phyloP scores from a whole-genome alignment of 305 asterid species.

The Fraxinus velutina region DNA sequence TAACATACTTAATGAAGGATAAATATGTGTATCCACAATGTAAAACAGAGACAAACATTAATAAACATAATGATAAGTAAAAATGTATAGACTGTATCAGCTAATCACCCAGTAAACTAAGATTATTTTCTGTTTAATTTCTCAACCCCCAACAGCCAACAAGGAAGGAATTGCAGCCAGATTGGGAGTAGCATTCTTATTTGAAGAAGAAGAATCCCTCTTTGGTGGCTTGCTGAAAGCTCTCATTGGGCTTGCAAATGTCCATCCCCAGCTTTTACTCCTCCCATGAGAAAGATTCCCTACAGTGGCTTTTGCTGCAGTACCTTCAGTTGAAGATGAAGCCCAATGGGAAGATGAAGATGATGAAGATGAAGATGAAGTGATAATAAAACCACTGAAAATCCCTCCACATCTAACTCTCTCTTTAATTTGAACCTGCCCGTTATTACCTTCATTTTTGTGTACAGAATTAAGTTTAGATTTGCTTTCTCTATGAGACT shows the following conservation, averaged over 20 bases:
- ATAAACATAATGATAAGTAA: slow-evolving; percentile 23
- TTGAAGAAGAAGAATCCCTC: slow-evolving; percentile 25
- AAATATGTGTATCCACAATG: neutral
- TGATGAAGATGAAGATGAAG: slow-evolving; percentile 25
- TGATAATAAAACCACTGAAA: slow-evolving; percentile 6
- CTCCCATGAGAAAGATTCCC: slow-evolving; percentile 38
- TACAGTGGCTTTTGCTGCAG: slow-evolving; percentile 14
- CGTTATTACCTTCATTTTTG: slow-evolving; percentile 22
- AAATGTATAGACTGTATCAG: slow-evolving; percentile 17
- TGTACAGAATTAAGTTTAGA: neutral
- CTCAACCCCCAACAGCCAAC: slow-evolving; percentile 52
- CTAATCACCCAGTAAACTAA: slow-evolving; percentile 23
- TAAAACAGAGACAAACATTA: neutral
- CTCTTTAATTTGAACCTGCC: slow-evolving; percentile 37
- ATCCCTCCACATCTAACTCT: slow-evolving; percentile 53
- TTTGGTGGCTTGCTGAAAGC: slow-evolving; percentile 47
- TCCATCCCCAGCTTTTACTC: slow-evolving; percentile 60
- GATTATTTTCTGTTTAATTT: neutral
- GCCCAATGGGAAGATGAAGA: slow-evolving; percentile 27
- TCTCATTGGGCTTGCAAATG: slow-evolving; percentile 58
- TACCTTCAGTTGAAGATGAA: slow-evolving; percentile 25
- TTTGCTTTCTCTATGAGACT: slow-evolving; percentile 63
- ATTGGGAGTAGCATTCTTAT: slow-evolving; percentile 36
- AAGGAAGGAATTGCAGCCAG: slow-evolving; percentile 47
- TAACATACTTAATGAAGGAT: slow-evolving; percentile 12